These are phyloP conservation scores for Dacryopinax primogenitus DNA, from an alignment of 768 basidiomycete species.

Conservation along the genomic window DNA sequence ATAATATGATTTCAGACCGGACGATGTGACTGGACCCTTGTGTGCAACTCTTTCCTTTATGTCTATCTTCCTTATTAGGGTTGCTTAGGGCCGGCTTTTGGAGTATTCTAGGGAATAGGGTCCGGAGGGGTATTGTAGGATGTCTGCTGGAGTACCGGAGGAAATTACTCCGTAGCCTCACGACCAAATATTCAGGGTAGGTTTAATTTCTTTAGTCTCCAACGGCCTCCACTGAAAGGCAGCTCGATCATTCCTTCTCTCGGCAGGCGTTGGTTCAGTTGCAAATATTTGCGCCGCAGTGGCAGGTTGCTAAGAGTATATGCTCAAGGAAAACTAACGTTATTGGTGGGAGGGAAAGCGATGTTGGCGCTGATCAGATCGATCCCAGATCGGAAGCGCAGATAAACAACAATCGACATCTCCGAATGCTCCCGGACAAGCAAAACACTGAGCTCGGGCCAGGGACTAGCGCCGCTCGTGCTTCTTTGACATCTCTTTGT, in stretches of 20 bases:
- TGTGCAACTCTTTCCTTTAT: too few relatives aligned
- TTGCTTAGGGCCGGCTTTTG: too few relatives aligned
- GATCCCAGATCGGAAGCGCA: background rate
- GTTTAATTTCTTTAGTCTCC: background rate
- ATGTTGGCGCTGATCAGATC: background rate
- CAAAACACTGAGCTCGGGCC: background rate
- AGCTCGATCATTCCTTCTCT: background rate
- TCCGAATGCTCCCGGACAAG: background rate
- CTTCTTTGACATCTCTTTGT: background rate
- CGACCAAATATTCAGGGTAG: conserved; percentile 4
- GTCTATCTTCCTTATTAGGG: too few relatives aligned
- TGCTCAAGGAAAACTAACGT: background rate
- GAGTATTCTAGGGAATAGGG: too few relatives aligned
- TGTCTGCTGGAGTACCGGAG: too few relatives aligned
- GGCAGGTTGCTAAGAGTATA: background rate
- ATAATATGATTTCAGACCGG: too few relatives aligned
- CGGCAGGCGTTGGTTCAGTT: background rate
- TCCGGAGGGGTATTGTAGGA: too few relatives aligned
- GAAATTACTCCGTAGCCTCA: conserved; percentile 8
- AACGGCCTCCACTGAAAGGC: background rate
- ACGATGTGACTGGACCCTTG: too few relatives aligned
- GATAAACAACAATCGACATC: background rate
- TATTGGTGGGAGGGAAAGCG: background rate
- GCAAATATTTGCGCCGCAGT: background rate
- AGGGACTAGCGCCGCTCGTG: background rate